Evolutionary conservation across 148 eudicot species (phyloP).

Genomic region (Rhododendron ovatum): DNA sequence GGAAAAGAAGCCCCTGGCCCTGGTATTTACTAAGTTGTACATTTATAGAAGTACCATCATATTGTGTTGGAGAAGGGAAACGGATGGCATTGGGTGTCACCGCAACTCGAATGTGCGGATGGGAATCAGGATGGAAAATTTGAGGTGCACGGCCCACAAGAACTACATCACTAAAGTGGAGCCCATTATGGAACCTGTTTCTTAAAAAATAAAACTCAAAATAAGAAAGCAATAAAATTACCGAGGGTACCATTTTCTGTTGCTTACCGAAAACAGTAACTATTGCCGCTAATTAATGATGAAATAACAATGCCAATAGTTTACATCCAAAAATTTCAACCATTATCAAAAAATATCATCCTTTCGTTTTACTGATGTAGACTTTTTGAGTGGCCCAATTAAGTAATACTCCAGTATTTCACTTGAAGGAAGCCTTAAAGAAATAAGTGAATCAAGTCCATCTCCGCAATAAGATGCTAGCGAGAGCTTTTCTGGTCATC

Average conservation of each 20-base stretch:
- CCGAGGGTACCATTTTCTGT: background rate
- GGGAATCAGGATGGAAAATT: background rate
- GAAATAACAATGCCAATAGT: background rate
- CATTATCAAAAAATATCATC: background rate
- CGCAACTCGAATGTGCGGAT: background rate
- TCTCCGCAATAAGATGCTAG: background rate
- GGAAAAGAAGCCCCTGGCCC: background rate
- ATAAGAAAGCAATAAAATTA: background rate
- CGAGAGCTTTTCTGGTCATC: background rate
- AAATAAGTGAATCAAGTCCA: background rate
- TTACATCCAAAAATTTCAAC: background rate
- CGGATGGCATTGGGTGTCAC: background rate
- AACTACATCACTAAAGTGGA: background rate
- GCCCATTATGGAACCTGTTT: background rate
- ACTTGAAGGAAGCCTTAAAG: background rate
- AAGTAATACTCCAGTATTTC: background rate
- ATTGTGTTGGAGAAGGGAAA: background rate
- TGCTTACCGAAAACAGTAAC: background rate
- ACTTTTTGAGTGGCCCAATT: background rate
- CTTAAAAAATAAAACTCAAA: background rate
- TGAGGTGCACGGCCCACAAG: background rate
- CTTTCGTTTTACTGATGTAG: background rate
- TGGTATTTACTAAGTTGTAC: background rate
- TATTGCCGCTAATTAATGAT: background rate
- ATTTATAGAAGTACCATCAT: background rate